Conservation (phyloP, 1,139 yeast species). For the Zygoascus hellenicus region DNA sequence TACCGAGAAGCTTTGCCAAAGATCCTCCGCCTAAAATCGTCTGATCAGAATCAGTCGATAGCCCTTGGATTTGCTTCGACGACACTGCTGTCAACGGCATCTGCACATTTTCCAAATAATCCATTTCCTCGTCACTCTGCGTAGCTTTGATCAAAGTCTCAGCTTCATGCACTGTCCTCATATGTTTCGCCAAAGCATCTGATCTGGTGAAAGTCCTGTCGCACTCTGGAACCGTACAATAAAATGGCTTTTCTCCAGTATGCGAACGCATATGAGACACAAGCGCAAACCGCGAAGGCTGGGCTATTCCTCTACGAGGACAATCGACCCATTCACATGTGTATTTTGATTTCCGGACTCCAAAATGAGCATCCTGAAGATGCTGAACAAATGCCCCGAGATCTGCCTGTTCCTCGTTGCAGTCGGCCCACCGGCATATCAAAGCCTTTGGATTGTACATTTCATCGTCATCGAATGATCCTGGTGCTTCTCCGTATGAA, state of each 20-base stretch:
- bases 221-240: conserved; percentile 68
- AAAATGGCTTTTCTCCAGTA: conserved; percentile 62
- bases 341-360: conserved; percentile 40
- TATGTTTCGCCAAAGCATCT: conserved; percentile 60
- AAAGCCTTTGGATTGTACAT: conserved; percentile 13
- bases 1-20: conserved; percentile 6
- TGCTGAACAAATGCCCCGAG: conserved; percentile 37
- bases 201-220: conserved; percentile 52
- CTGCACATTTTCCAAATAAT: not conserved
- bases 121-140: conserved; percentile 8
- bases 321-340: conserved; percentile 63
- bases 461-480: conserved; percentile 15
- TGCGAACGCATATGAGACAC: conserved; percentile 60
- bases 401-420: conserved; percentile 29
- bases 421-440: conserved; percentile 38
- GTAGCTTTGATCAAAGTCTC: conserved; percentile 20
- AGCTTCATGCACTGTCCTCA: conserved; percentile 55
- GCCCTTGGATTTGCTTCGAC: not conserved
- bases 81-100: not conserved
- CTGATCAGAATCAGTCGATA: not conserved
- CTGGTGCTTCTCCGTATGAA: conserved; percentile 19
- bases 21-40: conserved; percentile 6
- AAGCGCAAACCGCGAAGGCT: conserved; percentile 55
- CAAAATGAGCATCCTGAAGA: conserved; percentile 37
- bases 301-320: conserved; percentile 47